Evolutionary conservation across 805 yeast genomes (phyloP), one percentile per base, ranked within the genome.

Genomic region (Isabelozyma rhagii): DNA sequence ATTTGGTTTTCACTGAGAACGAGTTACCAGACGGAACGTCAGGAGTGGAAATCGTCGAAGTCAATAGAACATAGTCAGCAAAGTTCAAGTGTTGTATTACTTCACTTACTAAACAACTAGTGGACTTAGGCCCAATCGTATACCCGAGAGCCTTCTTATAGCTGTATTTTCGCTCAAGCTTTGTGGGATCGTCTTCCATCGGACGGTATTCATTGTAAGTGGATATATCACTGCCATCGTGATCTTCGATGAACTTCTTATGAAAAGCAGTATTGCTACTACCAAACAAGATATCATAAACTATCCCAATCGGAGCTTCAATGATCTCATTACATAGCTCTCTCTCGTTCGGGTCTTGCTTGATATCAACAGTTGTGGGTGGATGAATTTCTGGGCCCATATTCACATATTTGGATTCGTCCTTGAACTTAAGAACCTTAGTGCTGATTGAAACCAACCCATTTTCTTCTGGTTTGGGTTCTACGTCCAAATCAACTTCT

Each of bases 21-120:
- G 88, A 79, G 41, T 78, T 78, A 4, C 99, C 99, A 59, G 92
- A 87, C 0, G 99, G 99, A 13, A 94, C 98, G 61, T 90, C 94
- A 0, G 99, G 99, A 0, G 99, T 92, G 40, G 71, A 73, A 0
- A 93, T 82, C 1, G 80, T 73, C 41, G 84, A 82, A 2, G 83
- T 68, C 1, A 90, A 82, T 51, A 82, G 78, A 34, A 89, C 79
- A 55, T 77, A 77, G 14, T 75, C 72, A 5, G 78, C 70, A 46
- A 74, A 72, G 58, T 88, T 86, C 58, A 77, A 68, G 43, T 77
- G 68, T 42, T 82, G 80, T 17, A 88, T 74, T 0, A 75, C 70
- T 57, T 91, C 97, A 3, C 66, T 68, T 5, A 73, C 75, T 31
- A 83, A 81, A 63, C 96, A 89, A 49, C 78, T 82, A 2, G 99